Base-by-base conservation (phyloP, 2,329 filamentous ascomycete species). In the Apiospora kogelbergensis region DNA sequence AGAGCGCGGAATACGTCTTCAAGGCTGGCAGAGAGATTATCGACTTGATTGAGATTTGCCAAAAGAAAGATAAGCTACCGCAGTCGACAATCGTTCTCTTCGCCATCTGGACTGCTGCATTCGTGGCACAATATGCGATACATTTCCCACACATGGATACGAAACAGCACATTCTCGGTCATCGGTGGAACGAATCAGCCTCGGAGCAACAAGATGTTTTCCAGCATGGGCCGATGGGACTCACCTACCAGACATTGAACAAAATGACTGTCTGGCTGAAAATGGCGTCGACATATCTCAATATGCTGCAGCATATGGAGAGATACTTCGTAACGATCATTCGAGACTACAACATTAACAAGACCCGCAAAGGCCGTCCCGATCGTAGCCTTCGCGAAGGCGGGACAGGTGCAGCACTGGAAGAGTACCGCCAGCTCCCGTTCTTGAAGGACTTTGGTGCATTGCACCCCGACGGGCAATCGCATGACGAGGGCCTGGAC, bases 91-190 rank as follows among this genome's bases (percentile, higher is more conserved):
- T 92, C 42, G 85, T 90, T 3, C 84, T 88, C 3, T 93, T 92
- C 74, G 87, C 90, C 2, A 83, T 91, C 46, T 93, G 90, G 83
- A 88, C 86, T 13, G 89, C 90, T 0, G 86, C 88, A 0, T 91
- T 92, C 73, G 84, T 88, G 20, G 89, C 89, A 42, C 83, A 92
- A 2, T 93, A 93, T 76, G 88, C 88, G 13, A 83, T 84, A 60
- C 87, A 90, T 74, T 93, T 93, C 68, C 89, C 89, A 0, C 85
- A 87, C 69, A 92, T 93, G 89, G 91, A 93, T 73, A 82, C 81
- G 1, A 80, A 86, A 13, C 79, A 82, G 3, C 85, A 87, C 74
- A 86, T 92, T 80, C 76, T 81, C 6, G 74, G 73, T 57, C 71
- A 80, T 2, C 80, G 83, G 24, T 82, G 78, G 48, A 76, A 81